Evolutionary conservation across 2,329 filamentous ascomycete species (phyloP), one percentile per base, ranked within the genome.

Genomic region (Triangularia verruculosa): DNA sequence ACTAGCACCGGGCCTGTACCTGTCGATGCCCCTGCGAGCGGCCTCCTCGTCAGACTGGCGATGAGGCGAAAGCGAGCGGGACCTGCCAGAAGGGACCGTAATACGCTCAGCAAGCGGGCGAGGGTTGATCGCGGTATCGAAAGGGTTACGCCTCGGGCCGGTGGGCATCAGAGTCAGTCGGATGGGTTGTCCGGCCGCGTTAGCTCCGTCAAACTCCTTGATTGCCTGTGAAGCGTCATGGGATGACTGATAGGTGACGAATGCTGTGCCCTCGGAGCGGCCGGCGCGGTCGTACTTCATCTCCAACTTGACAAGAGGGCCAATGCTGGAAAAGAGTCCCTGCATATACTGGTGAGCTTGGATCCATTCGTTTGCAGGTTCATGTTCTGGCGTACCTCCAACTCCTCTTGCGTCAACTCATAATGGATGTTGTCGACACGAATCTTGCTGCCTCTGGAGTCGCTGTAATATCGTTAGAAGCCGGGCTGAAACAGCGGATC

Each of bases 391-490:
- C 77, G 62, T 78, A 96, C 92, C 72, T 90, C 85, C 61, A 97
- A 83, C 73, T 97, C 93, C 39, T 89, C 88, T 75, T 94, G 87
- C 12, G 90, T 93, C 67, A 97, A 83, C 65, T 97, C 93, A 76
- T 96, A 97, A 76, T 97, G 93, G 63, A 97, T 80, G 74, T 97
- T 97, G 66, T 96, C 92, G 66, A 97, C 89, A 68, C 89, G 89
- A 69, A 97, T 77, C 77, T 92, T 94, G 54, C 88, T 82, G 70
- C 88, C 87, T 62, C 79, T 78, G 28, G 78, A 73, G 34, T 84
- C 81, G 72, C 86, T 86, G 68, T 32, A 22, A 67, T 63, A 27
- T 66, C 64, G 55, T 68, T 43, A 69, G 65, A 61, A 51, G 54
- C 54, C 9, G 25, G 8, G 15, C 60, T 52, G 15, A 32, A n/a